Evolutionary conservation across 177 flowering plant species (phyloP).

Genomic region (Vitis hybrid): DNA sequence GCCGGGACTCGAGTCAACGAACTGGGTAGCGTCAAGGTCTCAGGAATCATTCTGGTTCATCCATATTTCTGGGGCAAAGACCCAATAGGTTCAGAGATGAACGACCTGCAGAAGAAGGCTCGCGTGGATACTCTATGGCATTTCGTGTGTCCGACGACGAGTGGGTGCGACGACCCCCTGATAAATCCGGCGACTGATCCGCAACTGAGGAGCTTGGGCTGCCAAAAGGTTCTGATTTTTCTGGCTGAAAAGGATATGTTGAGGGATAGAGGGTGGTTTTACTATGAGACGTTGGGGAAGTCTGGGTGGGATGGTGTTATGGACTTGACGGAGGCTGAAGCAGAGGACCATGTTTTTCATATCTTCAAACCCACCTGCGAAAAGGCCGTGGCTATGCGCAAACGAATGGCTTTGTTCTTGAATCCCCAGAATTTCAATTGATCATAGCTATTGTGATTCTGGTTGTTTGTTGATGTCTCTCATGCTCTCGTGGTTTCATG

Average conservation of each 20-base stretch:
- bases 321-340: slow-evolving; percentile 37
- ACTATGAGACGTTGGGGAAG: slow-evolving; percentile 25
- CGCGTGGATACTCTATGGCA: slow-evolving; percentile 14
- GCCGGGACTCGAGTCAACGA: slow-evolving; percentile 5
- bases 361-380: slow-evolving; percentile 26
- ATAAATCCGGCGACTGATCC: slow-evolving; percentile 28
- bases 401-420: slow-evolving; percentile 24
- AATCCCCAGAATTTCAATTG: neutral
- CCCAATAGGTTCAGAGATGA: slow-evolving; percentile 23
- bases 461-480: too few species aligned
- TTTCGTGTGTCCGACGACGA: slow-evolving; percentile 15
- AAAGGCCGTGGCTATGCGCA: slow-evolving; percentile 20
- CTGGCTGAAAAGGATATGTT: slow-evolving; percentile 42
- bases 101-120: neutral
- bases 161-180: slow-evolving; percentile 29
- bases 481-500: too few species aligned
- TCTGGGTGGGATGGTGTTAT: slow-evolving; percentile 41
- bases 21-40: neutral
- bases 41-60: slow-evolving; percentile 30
- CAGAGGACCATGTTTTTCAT: slow-evolving; percentile 39
- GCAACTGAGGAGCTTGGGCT: slow-evolving; percentile 22
- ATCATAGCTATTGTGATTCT: too few species aligned
- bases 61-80: slow-evolving; percentile 45
- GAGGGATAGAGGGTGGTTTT: slow-evolving; percentile 31
- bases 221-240: slow-evolving; percentile 31